A percentile compares a stretch with the other conserved stretches of the same genome.
Conservation (phyloP, 108 stramenopile genomes). For the Epithemia pelagica region DNA sequence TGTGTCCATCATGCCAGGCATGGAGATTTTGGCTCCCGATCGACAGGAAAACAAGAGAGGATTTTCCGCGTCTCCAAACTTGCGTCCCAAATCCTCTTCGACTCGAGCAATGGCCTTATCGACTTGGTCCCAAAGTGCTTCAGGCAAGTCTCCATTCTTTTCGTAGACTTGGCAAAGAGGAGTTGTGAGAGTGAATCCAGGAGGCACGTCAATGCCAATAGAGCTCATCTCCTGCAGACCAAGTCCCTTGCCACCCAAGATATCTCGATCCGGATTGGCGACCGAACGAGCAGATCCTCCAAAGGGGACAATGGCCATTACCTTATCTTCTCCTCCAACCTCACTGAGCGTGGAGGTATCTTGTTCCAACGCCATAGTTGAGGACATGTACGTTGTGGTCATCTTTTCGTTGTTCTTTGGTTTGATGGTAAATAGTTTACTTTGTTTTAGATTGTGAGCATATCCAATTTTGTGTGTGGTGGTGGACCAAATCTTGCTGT, state of each 20-base stretch:
- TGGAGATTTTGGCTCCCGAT: constrained; percentile 56
- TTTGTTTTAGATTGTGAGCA: not conserved
- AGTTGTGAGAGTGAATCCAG: constrained; percentile 67
- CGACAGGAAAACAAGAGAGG: constrained; percentile 59
- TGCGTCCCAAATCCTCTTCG: constrained; percentile 50
- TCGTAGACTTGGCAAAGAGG: constrained; percentile 43
- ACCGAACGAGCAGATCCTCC: constrained; percentile 26
- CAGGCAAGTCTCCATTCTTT: constrained; percentile 37
- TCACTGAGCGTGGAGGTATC: not conserved
- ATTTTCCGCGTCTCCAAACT: constrained; percentile 51
- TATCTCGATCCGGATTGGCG: constrained; percentile 16
- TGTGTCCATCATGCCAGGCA: constrained; percentile 79
- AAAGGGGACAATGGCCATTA: constrained; percentile 20
- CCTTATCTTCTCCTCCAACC: not conserved
- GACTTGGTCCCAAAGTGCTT: constrained; percentile 37
- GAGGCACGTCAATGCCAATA: constrained; percentile 73
- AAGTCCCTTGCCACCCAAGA: constrained; percentile 71
- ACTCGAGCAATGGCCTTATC: constrained; percentile 18
- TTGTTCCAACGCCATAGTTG: not conserved
- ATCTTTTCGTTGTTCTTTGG: not conserved
- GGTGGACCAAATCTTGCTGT: not conserved
- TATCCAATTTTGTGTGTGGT: not conserved
- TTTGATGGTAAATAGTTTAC: not conserved
- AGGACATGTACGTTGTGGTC: not conserved
- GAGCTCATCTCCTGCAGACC: constrained; percentile 62